Percentiles rank a stretch among this genome's conserved stretches.
phyloP scores from a whole-genome alignment of 108 stramenopile genomes.

The Cyclotella cryptica region DNA sequence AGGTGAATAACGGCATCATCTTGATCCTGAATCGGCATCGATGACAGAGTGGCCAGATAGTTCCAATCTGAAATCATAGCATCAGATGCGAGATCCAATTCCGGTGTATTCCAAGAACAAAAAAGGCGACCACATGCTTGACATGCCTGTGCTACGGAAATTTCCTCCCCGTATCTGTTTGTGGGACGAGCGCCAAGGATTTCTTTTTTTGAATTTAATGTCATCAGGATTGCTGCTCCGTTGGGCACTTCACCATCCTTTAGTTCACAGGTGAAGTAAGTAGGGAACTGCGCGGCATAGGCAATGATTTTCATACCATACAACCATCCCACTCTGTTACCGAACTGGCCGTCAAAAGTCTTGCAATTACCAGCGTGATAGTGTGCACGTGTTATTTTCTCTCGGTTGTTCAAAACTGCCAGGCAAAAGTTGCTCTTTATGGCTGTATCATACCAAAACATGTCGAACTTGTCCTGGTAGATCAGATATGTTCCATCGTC shows the following conservation, averaged over 20 bases:
- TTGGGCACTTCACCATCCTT: background rate
- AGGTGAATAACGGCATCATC: conserved; percentile 11
- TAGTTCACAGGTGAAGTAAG: background rate
- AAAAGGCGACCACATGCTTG: background rate
- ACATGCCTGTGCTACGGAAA: background rate
- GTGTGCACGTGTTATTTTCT: background rate
- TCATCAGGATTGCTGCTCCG: background rate
- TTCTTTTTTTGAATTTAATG: background rate
- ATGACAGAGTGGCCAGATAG: background rate
- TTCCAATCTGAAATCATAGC: conserved; percentile 6
- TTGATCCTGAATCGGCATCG: background rate
- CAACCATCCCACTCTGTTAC: background rate
- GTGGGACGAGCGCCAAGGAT: background rate
- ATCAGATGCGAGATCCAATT: background rate
- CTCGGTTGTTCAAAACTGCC: background rate
- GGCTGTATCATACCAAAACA: background rate
- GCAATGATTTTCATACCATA: conserved; percentile 2
- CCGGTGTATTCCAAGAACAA: background rate
- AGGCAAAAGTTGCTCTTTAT: background rate
- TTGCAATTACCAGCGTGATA: conserved; percentile 3
- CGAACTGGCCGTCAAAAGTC: background rate
- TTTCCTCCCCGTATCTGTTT: background rate
- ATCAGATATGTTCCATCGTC: conserved; percentile 3
- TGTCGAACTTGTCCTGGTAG: background rate
- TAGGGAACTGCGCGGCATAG: background rate